A percentile compares a stretch with the other conserved stretches of the same genome.
These are phyloP conservation scores for Jimgerdemannia flammicorona DNA, from an alignment of 192 early-diverging fungal genomes.

Conservation along the genomic window DNA sequence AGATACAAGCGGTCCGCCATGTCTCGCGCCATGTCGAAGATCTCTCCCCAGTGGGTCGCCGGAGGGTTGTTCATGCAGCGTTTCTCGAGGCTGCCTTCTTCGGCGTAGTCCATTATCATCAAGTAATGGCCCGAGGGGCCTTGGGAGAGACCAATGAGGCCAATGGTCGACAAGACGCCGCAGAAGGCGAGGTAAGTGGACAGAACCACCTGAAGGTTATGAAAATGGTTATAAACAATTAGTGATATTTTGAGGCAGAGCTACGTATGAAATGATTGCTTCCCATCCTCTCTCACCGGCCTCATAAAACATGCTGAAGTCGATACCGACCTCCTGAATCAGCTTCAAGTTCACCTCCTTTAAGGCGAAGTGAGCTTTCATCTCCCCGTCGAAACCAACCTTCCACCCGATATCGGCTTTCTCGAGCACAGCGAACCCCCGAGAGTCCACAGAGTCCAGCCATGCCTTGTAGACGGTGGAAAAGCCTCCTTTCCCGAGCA, in stretches of 20 bases:
- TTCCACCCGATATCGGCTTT: background rate
- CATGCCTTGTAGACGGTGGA: constrained; percentile 3
- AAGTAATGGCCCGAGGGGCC: background rate
- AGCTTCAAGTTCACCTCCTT: background rate
- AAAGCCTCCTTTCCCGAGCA: constrained; percentile 1
- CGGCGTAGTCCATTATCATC: background rate
- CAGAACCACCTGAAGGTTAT: background rate
- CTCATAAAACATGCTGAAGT: background rate
- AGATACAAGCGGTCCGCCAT: constrained; percentile 4
- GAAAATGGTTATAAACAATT: no score
- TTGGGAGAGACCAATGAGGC: background rate
- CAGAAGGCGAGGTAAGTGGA: background rate
- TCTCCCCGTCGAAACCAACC: background rate
- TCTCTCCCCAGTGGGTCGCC: background rate
- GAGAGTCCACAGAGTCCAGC: background rate
- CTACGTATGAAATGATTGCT: no score
- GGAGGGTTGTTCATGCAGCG: background rate
- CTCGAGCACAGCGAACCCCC: background rate
- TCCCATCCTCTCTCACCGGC: background rate
- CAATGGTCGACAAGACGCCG: background rate
- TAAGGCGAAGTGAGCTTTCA: background rate
- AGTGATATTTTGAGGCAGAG: no score
- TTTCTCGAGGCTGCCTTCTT: background rate
- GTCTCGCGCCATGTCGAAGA: background rate
- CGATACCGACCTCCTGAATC: background rate